Base-by-base conservation (phyloP, 1,284 basidiomycete genomes). In the Ceratobasidium sp. region DNA sequence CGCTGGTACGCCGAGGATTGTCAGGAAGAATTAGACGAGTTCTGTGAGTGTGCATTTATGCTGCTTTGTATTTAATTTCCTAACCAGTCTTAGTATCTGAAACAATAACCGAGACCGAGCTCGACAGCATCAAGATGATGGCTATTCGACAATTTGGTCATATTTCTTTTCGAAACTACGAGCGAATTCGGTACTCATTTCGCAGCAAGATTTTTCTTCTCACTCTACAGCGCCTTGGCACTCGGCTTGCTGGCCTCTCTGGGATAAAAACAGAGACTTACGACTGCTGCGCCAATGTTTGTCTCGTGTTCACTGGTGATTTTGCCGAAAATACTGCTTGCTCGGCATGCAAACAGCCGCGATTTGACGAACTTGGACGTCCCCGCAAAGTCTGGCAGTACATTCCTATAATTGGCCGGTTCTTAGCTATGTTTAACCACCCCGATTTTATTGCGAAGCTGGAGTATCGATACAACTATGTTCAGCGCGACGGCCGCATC, bases 391-490 rank as follows among this genome's bases (percentile, higher is more conserved):
- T 23, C 0, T 80, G 69, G 51, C 64, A 63, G n/a, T 80, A 80
- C 42, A 65, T 80, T 7, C 79, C 80, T 3, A 28, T 77, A 10
- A 78, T 65, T 17, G 67, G 53, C 13, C 71, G 68, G 5, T 45
- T 80, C 8, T 26, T 58, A 28, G 64, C 65, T 2, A 53, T 64
- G 3, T 80, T 73, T 54, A 61, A 61, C 13, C 71, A 64, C 39
- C 61, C 65, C 80, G 78, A 75, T 4, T 71, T 76, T 28, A 79
- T 81, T 0, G 53, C 74, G 33, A 51, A 75, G 23, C 79, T 83
- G 74, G 28, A 31, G 17, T 82, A 84, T 73, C 81, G 81, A 6
- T 79, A 7, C 15, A 78, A 58, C 39, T 71, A 77, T 67, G 15
- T 79, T 79, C 68, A 37, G 28, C 65, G 23, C 47, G 2, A 45